Conservation (phyloP, 2,329 filamentous ascomycete genomes). For the Aureobasidium subglaciale region DNA sequence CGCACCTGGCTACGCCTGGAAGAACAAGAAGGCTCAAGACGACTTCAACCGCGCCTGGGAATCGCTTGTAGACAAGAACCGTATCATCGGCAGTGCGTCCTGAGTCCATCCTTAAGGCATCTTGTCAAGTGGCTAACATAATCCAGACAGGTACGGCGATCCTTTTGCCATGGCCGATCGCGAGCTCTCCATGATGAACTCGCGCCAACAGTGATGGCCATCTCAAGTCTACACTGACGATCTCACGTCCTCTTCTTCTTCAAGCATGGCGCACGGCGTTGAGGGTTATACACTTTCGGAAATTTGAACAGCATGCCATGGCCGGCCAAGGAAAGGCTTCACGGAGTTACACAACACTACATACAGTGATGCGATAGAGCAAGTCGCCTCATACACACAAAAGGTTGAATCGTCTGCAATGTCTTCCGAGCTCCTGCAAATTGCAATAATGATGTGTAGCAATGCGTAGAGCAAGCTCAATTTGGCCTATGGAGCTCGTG, state of each 20-base stretch:
- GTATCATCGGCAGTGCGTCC: constrained; percentile 27
- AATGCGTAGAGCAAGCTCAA: too few relatives aligned
- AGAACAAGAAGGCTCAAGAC: constrained; percentile 50
- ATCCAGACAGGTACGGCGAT: constrained; percentile 29
- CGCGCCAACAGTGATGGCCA: constrained; percentile 15
- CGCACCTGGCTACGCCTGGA: constrained; percentile 46
- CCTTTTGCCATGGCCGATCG: constrained; percentile 29
- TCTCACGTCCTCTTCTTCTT: not conserved
- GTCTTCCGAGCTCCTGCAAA: not conserved
- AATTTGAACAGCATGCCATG: not conserved
- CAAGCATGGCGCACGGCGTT: constrained; percentile 12
- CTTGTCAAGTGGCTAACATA: not conserved
- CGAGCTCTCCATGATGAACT: constrained; percentile 22
- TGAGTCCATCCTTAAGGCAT: too few relatives aligned
- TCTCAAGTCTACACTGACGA: constrained; percentile 11
- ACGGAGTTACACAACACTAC: not conserved
- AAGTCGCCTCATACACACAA: too few relatives aligned
- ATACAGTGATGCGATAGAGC: too few relatives aligned
- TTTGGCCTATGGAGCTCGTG: too few relatives aligned
- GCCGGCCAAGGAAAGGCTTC: not conserved
- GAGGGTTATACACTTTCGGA: not conserved
- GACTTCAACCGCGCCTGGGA: constrained; percentile 47
- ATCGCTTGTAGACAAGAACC: constrained; percentile 43
- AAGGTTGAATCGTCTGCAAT: too few relatives aligned
- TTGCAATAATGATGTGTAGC: too few relatives aligned